phyloP scores from a whole-genome alignment of 805 yeast genomes.

The Ogataea saltuana region DNA sequence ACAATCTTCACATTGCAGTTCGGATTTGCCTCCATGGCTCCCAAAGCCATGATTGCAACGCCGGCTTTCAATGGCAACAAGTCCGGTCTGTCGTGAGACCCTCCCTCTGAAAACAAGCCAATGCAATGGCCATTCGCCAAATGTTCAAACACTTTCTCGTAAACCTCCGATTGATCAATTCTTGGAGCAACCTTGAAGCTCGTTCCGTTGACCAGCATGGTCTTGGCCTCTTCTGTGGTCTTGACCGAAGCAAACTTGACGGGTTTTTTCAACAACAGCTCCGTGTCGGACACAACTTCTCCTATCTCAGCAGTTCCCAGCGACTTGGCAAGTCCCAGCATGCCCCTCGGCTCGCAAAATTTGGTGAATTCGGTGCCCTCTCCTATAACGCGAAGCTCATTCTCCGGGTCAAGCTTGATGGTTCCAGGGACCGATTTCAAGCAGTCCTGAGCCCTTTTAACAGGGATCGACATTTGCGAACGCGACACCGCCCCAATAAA shows the following conservation, averaged over 20 bases:
- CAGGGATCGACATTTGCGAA: conserved; percentile 83
- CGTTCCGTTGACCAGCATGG: conserved; percentile 52
- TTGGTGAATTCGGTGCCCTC: conserved; percentile 61
- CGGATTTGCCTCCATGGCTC: conserved; percentile 81
- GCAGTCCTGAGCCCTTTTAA: conserved; percentile 88
- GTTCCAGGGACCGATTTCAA: conserved; percentile 66
- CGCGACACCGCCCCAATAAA: conserved; percentile 78
- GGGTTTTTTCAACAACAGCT: conserved; percentile 65
- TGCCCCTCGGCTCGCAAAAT: conserved; percentile 64
- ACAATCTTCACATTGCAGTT: conserved; percentile 80
- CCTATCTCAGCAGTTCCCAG: conserved; percentile 74
- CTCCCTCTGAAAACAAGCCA: conserved; percentile 98
- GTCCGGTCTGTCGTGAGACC: conserved; percentile 94
- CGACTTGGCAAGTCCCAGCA: conserved; percentile 74
- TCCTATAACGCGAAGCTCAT: conserved; percentile 54
- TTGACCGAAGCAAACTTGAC: conserved; percentile 47
- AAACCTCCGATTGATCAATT: conserved; percentile 84
- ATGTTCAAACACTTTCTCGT: conserved; percentile 81
- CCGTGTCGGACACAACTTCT: conserved; percentile 70
- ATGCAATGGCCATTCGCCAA: conserved; percentile 76
- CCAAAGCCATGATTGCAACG: conserved; percentile 96
- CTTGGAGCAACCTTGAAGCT: conserved; percentile 73
- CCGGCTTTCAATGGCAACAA: conserved; percentile 93
- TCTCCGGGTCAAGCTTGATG: conserved; percentile 53
- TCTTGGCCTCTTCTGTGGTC: conserved; percentile 40